Evolutionary conservation across 1,284 basidiomycete genomes (phyloP), one percentile per base, ranked within the genome.

Genomic region (Apiotrichum sp.): DNA sequence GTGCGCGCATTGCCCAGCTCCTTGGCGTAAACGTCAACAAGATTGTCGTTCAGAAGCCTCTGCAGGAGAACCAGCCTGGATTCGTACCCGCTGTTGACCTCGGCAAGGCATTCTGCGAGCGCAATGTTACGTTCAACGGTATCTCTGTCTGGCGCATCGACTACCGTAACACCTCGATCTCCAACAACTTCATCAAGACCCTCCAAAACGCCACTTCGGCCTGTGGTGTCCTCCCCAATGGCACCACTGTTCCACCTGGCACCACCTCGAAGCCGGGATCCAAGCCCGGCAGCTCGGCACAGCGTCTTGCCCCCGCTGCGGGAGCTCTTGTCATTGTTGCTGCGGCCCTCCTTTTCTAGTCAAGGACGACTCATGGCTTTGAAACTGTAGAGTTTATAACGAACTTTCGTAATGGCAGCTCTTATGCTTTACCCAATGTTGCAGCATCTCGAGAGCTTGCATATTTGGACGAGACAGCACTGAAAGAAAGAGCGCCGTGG

Each of bases 11-110:
- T 35, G 50, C 50, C 6, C n/a, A 33, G 6, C 6, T 43, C 6
- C 31, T 34, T 11, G 41, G 16, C 31, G 40, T 41, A 33, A n/a
- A 42, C n/a, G 50, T 34, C 32, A 22, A 29, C 14, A n/a, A 22
- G n/a, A 51, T 51, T 16, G 33, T 51, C 6, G 50, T 51, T 9
- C 50, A 51, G 50, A 51, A 51, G 40, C 41, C 50, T 6, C 50
- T 42, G 3, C 32, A 43, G n/a, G 40, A 36, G 50, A 35, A 35
- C n/a, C 50, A 51, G 41, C 50, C 41, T n/a, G 41, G 50, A 6
- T 41, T 34, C 33, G 33, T 51, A n/a, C 31, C n/a, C 7, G 40
- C 40, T 11, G 41, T 29, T 9, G 9, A 43, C n/a, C 50, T 51
- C 13, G 50, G 50, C 32, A 36, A 51, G 33, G 4, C 31, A 4